A percentile compares a stretch with the other conserved stretches of the same genome.
Evolutionary conservation across 805 yeast genomes (phyloP).

Genomic region (Yarrowia osloensis): DNA sequence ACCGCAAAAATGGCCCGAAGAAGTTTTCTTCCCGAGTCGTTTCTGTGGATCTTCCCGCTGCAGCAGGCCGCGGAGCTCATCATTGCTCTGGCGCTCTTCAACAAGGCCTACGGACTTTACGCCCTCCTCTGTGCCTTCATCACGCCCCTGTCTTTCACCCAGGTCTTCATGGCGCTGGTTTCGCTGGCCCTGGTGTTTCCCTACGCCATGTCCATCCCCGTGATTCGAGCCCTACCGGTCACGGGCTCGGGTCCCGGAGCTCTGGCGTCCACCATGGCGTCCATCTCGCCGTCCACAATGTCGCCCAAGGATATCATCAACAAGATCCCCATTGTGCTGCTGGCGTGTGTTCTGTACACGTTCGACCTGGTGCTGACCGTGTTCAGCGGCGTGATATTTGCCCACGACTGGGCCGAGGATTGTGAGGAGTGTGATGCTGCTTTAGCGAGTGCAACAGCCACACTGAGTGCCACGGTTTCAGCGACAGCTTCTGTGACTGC

Average conservation of each 20-base stretch:
- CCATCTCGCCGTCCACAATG: conserved; percentile 28
- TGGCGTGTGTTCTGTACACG: conserved; percentile 16
- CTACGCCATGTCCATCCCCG: conserved; percentile 22
- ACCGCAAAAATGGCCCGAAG: conserved; percentile 27
- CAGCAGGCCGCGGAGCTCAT: conserved; percentile 30
- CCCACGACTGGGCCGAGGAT: conserved; percentile 19
- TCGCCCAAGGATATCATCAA: conserved; percentile 26
- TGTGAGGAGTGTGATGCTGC: background rate
- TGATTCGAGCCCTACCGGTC: conserved; percentile 23
- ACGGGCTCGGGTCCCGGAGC: conserved; percentile 8
- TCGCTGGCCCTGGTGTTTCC: conserved; percentile 12
- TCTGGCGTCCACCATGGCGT: conserved; percentile 20
- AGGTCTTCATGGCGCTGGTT: conserved; percentile 21
- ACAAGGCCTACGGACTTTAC: conserved; percentile 29
- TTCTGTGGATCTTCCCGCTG: conserved; percentile 24
- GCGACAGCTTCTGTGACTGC: background rate
- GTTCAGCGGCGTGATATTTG: conserved; percentile 1
- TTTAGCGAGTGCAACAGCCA: background rate
- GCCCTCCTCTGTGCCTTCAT: conserved; percentile 20
- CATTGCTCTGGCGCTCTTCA: conserved; percentile 25
- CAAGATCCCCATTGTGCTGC: conserved; percentile 25
- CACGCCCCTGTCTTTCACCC: conserved; percentile 17
- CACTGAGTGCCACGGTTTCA: background rate
- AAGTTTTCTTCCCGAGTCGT: conserved; percentile 26
- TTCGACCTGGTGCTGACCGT: conserved; percentile 20